A percentile compares a stretch with the other conserved stretches of the same genome.
Evolutionary conservation across 1,284 basidiomycete genomes (phyloP).

Genomic region (Malassezia nana): DNA sequence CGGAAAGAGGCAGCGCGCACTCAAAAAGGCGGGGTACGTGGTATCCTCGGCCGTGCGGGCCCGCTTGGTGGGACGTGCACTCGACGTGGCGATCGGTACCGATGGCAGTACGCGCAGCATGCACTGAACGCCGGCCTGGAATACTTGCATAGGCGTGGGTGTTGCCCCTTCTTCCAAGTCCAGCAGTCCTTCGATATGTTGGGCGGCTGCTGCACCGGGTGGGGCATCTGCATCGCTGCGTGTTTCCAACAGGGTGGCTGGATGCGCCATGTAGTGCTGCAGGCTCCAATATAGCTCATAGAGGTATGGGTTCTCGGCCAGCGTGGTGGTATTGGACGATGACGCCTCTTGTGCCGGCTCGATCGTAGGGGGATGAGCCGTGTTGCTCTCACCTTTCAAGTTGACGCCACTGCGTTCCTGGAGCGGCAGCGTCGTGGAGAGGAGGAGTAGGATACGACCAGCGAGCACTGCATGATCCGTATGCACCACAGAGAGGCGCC

Average conservation of each 20-base stretch:
- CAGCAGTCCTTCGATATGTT: background rate
- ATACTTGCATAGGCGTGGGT: conserved; percentile 4
- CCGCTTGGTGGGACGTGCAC: background rate
- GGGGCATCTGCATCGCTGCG: background rate
- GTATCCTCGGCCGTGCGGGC: background rate
- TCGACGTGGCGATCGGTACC: background rate
- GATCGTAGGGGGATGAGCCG: background rate
- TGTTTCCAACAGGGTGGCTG: conserved; percentile 22
- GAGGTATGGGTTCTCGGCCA: conserved; percentile 22
- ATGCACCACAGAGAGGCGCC: conserved; percentile 72
- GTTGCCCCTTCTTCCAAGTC: background rate
- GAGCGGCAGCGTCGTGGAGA: conserved; percentile 72
- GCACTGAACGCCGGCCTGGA: conserved; percentile 6
- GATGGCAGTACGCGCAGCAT: conserved; percentile 1
- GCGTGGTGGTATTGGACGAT: conserved; percentile 3
- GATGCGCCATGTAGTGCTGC: conserved; percentile 38
- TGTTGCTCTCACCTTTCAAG: conserved; percentile 60
- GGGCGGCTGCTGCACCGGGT: background rate
- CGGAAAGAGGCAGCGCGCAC: conserved; percentile 70
- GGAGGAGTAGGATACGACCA: conserved; percentile 73
- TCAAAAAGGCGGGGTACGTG: conserved; percentile 73
- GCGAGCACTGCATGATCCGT: conserved; percentile 67
- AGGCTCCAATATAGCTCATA: conserved; percentile 40
- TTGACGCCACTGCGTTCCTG: conserved; percentile 84
- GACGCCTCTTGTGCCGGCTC: background rate